These are phyloP conservation scores for Rhodamnia argentea DNA, from an alignment of 345 rosid species.

Conservation along the genomic window DNA sequence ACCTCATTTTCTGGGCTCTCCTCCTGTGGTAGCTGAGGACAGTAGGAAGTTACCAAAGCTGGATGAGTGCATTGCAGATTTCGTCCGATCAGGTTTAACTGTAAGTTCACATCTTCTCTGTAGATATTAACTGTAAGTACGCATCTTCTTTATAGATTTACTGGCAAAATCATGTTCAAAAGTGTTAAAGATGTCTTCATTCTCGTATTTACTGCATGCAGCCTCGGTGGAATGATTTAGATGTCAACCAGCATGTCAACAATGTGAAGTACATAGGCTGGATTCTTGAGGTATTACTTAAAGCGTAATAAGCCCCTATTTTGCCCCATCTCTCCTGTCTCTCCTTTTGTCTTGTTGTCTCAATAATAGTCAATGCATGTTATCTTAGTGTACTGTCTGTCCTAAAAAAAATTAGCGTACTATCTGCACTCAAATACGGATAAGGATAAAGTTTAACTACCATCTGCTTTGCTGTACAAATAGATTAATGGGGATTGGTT, in stretches of 20 bases:
- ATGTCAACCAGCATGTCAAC: conserved; percentile 97
- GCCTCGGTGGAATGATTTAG: conserved; percentile 97
- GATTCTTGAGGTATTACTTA: conserved; percentile 74
- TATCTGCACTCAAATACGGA: neutral
- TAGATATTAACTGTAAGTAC: neutral
- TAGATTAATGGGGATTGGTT: neutral
- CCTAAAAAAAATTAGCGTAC: neutral
- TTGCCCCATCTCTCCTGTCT: neutral
- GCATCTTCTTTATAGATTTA: neutral
- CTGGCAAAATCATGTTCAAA: neutral
- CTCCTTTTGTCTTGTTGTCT: neutral
- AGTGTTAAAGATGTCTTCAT: neutral
- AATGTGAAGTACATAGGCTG: conserved; percentile 97
- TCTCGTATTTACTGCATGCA: conserved; percentile 16
- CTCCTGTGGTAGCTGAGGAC: conserved; percentile 76
- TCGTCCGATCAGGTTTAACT: conserved; percentile 70
- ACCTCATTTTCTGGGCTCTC: conserved; percentile 60
- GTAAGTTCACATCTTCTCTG: conserved; percentile 28
- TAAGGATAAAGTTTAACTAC: neutral
- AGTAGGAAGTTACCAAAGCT: conserved; percentile 80
- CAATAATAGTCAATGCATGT: neutral
- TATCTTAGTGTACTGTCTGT: neutral
- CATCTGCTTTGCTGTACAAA: neutral
- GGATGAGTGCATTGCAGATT: conserved; percentile 61
- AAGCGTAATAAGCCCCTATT: neutral